These are phyloP conservation scores for Dalbergia oliveri DNA, from an alignment of 306 rosid genomes.

Conservation along the genomic window DNA sequence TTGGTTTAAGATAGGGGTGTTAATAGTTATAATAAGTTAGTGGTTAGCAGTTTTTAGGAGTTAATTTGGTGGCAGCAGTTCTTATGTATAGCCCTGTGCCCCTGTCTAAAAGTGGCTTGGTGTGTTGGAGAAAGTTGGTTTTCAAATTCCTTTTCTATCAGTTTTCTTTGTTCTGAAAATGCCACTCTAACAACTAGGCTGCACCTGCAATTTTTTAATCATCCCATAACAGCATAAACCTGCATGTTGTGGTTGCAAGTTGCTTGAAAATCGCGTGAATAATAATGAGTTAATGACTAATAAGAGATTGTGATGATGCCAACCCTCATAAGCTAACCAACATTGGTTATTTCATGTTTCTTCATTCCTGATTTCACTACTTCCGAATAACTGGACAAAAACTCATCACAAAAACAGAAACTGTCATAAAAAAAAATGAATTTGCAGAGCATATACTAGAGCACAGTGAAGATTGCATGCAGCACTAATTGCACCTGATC, in stretches of 20 bases:
- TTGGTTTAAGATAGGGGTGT: too few relatives aligned
- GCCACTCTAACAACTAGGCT: too few relatives aligned
- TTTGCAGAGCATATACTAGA: slow-evolving; percentile 17
- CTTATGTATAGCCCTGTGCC: too few relatives aligned
- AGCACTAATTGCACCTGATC: slow-evolving; percentile 67
- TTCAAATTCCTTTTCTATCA: too few relatives aligned
- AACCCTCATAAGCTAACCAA: slow-evolving; percentile 9
- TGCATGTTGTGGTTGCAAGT: slow-evolving; percentile 11
- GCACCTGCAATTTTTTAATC: slow-evolving; percentile 7
- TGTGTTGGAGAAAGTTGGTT: too few relatives aligned
- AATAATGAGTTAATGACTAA: background rate
- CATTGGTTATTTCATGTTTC: slow-evolving; percentile 6
- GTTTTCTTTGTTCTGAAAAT: too few relatives aligned
- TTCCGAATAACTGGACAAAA: slow-evolving; percentile 4
- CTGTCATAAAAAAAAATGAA: background rate
- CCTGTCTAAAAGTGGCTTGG: too few relatives aligned
- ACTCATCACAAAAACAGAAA: slow-evolving; percentile 17
- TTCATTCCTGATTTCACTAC: slow-evolving; percentile 16
- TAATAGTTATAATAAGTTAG: too few relatives aligned
- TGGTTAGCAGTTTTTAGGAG: too few relatives aligned
- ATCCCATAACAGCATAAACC: slow-evolving; percentile 19
- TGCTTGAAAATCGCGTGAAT: slow-evolving; percentile 6
- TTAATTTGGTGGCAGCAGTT: too few relatives aligned
- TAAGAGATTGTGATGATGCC: background rate
- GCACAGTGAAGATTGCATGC: background rate